A percentile compares a stretch with the other conserved stretches of the same genome.
phyloP scores from a whole-genome alignment of 2,329 filamentous ascomycete genomes.

The Plenodomus biglobosus region DNA sequence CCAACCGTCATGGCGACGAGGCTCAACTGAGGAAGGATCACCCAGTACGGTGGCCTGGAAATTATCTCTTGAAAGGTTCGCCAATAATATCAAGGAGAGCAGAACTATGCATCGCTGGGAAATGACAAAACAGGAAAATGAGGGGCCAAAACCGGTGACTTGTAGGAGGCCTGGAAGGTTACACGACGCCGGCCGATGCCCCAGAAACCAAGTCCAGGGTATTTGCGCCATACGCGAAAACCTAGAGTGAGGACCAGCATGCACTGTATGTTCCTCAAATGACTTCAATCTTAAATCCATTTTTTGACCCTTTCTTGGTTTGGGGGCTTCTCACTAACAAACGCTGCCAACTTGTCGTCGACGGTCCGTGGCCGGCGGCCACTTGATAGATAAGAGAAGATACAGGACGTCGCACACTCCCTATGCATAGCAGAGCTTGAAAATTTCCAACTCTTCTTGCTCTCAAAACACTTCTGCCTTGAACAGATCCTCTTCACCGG shows the following conservation, averaged over 20 bases:
- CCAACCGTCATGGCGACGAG: constrained; percentile 3
- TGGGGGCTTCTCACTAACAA: background rate
- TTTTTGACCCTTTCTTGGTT: background rate
- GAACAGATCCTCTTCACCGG: constrained; percentile 33
- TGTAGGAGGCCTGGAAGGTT: constrained; percentile 3
- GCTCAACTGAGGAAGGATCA: background rate
- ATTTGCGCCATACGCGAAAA: background rate
- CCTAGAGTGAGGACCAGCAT: background rate
- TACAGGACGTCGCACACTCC: constrained; percentile 15
- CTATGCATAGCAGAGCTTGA: background rate
- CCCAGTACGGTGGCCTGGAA: constrained; percentile 1
- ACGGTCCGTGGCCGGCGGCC: background rate
- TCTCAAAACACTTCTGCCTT: constrained; percentile 33
- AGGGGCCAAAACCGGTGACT: constrained; percentile 25
- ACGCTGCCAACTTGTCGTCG: background rate
- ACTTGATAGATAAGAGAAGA: background rate
- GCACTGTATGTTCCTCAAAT: background rate
- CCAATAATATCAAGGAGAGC: constrained; percentile 6
- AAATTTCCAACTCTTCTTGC: constrained; percentile 20
- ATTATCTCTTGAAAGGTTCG: constrained; percentile 4
- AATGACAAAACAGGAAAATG: constrained; percentile 22
- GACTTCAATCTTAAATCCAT: background rate
- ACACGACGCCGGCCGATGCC: constrained; percentile 9
- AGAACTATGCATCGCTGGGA: constrained; percentile 3
- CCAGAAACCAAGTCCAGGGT: constrained; percentile 1